Base-by-base conservation (phyloP, 495 filamentous ascomycete genomes). In the Talaromyces wortmannii region DNA sequence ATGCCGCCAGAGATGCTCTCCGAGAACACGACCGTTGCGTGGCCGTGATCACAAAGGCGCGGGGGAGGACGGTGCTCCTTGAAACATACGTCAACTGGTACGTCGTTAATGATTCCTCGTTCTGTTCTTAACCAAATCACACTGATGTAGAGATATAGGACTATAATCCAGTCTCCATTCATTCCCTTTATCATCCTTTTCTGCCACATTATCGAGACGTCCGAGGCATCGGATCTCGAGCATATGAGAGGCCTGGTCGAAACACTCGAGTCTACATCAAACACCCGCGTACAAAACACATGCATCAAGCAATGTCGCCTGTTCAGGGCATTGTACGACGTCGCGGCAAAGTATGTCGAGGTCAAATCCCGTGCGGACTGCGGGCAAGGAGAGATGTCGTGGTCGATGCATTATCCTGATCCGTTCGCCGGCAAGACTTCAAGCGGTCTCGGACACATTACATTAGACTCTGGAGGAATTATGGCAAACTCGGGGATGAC, bases 151-250 rank as follows among this genome's bases (percentile, higher is more conserved):
- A 45, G 17, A 31, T 45, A 11, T 48, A 59, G 58, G 61, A 58
- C 58, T 0, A 53, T 63, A 13, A 29, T 50, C n/a, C 53, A 51
- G 3, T 43, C 23, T 50, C 1, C 61, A 0, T 64, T 64, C 17
- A 53, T 54, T 11, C 61, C 61, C 13, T 61, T 61, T 49, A 60
- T 58, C 31, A 36, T 63, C 17, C 55, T 63, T 2, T 58, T 63
- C 58, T 63, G 58, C 58, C 49, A 63, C 45, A 55, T 55, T 31
- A 56, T 64, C 31, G 61, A 64, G 30, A 61, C 59, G 1, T 32
- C 43, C 15, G 51, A 59, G 0, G 48, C 44, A 3, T 43, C 47
- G 7, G 59, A 64, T 31, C 59, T 64, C 11, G 30, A 42, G 1
- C 45, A 36, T 36, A 52, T 64, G 48, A 40, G 43, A 17, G 40